Percentiles rank a stretch among this genome's conserved stretches.
Conservation (phyloP, 805 yeast species). For the Tetrapisispora pingtungensis region DNA sequence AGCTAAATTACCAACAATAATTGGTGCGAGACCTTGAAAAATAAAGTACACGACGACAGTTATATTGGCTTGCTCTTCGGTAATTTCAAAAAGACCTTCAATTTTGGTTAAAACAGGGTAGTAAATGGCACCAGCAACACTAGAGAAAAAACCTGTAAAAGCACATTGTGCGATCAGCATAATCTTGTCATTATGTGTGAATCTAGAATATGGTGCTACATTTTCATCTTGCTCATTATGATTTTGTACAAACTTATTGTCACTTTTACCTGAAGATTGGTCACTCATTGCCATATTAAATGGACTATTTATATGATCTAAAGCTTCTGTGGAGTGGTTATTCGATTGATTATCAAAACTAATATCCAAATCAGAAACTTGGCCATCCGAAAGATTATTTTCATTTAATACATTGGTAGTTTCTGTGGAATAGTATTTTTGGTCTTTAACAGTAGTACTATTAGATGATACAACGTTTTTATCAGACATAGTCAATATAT, state of each 20-base stretch:
- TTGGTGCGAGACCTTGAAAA: conserved; percentile 70
- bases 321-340: not conserved
- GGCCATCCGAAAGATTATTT: not conserved
- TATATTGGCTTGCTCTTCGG: conserved; percentile 50
- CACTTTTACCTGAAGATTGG: not conserved
- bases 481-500: not conserved
- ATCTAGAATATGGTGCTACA: conserved; percentile 32
- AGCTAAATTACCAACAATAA: conserved; percentile 55
- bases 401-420: not conserved
- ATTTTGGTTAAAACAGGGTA: conserved; percentile 65
- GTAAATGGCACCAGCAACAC: conserved; percentile 67
- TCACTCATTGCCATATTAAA: not conserved
- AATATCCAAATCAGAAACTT: not conserved
- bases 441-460: not conserved
- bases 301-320: not conserved
- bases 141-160: conserved; percentile 51
- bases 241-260: not conserved
- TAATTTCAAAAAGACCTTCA: conserved; percentile 42
- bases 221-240: not conserved
- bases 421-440: not conserved
- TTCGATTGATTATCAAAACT: not conserved
- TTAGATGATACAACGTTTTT: not conserved
- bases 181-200: conserved; percentile 33
- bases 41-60: conserved; percentile 69
- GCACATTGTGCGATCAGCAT: conserved; percentile 35